A percentile compares a stretch with the other conserved stretches of the same genome.
Conservation (phyloP, 768 basidiomycete genomes). For the Scleroderma bovista region DNA sequence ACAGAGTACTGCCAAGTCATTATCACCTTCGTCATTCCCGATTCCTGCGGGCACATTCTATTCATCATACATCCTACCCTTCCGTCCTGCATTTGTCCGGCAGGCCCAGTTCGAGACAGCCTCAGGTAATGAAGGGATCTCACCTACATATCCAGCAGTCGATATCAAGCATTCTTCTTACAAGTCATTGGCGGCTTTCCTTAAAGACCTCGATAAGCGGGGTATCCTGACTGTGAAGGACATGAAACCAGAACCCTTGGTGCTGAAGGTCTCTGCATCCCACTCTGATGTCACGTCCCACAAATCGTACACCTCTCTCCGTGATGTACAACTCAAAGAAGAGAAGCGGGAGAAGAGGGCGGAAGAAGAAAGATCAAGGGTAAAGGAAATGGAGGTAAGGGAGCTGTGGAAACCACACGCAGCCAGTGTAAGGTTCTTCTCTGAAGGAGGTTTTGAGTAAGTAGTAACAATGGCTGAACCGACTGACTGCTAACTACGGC, state of each 20-base stretch:
- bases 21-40: conserved; percentile 58
- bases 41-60: conserved; percentile 75
- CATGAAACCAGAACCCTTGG: conserved; percentile 44
- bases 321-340: conserved; percentile 58
- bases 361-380: conserved; percentile 40
- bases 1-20: conserved; percentile 38
- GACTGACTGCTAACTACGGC: not conserved
- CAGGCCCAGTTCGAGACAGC: conserved; percentile 5
- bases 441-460: conserved; percentile 57
- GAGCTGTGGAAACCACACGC: conserved; percentile 78
- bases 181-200: conserved; percentile 78
- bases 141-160: conserved; percentile 39
- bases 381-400: conserved; percentile 49
- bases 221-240: conserved; percentile 69
- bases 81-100: conserved; percentile 57
- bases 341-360: conserved; percentile 55
- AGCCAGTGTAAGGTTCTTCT: conserved; percentile 47
- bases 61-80: conserved; percentile 70
- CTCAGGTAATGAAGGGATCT: conserved; percentile 10
- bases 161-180: conserved; percentile 75
- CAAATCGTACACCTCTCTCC: conserved; percentile 48
- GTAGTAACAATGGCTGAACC: conserved; percentile 18
- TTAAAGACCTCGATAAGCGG: conserved; percentile 73
- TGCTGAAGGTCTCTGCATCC: conserved; percentile 46
- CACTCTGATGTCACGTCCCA: conserved; percentile 58